phyloP scores from a whole-genome alignment of 2,329 filamentous ascomycete species.

The Periconia macrospinosa region DNA sequence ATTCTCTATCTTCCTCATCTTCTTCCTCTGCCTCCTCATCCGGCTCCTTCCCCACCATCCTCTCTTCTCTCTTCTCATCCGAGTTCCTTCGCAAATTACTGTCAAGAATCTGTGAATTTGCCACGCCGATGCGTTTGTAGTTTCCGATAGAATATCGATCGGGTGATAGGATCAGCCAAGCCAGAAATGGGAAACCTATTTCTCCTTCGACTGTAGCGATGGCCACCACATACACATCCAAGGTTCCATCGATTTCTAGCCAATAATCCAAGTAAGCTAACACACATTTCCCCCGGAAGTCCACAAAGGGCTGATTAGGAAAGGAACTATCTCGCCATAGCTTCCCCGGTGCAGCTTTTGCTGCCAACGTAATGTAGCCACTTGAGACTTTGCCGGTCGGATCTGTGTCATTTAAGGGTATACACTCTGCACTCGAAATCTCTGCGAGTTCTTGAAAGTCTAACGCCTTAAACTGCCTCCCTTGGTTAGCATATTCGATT shows the following conservation, averaged over 20 bases:
- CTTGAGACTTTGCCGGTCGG: background rate
- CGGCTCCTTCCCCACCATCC: no score
- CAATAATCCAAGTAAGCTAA: background rate
- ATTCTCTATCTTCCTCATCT: background rate
- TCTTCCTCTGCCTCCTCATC: no score
- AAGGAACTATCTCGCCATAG: background rate
- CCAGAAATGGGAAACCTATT: background rate
- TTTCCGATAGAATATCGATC: background rate
- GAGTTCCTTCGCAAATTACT: no score
- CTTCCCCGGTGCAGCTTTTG: background rate
- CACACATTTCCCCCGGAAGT: no score
- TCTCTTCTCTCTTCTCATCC: no score
- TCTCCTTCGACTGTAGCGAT: background rate
- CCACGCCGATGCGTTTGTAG: no score
- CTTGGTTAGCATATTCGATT: background rate
- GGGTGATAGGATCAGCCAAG: background rate
- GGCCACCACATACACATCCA: background rate
- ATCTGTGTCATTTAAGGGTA: background rate
- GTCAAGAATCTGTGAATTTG: no score
- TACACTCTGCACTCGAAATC: background rate
- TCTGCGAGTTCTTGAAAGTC: background rate
- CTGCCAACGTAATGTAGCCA: background rate
- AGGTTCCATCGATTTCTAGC: background rate
- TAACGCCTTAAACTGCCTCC: no score
- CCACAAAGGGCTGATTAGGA: no score